Evolutionary conservation across 192 early-diverging fungal genomes (phyloP), one percentile per base, ranked within the genome.

Genomic region (Rhizophagus prolifer): DNA sequence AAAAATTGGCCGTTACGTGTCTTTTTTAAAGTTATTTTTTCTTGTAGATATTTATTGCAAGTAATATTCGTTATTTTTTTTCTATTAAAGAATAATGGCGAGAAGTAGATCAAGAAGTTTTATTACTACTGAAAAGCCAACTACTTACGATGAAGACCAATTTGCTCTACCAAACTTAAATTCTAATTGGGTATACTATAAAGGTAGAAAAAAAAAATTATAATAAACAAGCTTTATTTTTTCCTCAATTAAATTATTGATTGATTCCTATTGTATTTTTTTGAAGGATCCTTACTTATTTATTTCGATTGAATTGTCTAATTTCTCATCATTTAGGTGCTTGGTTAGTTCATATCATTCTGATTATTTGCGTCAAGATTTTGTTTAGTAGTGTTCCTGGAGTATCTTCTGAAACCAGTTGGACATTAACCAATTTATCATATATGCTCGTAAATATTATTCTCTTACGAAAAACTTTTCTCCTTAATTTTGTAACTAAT

Each of bases 371-470:
- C 26, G 81, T 96, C 60, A 92, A 95, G 80, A 80, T 94, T 25
- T 79, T 92, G 19, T 91, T 96, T 75, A 89, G 91, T 28, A 88
- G 94, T 44, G 90, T 99, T 79, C 97, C 97, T 26, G 94, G 94
- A 77, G 91, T 98, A 44, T 91, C 94, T 19, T 85, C 93, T 3
- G 97, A 99, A 84, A 86, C 93, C 28, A 92, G 95, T 78, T 99
- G 97, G 97, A 99, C 97, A 7, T 83, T 99, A 59, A 99, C 96
- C 34, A 97, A 95, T 73, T 87, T 98, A 59, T 82, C 86, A 34
- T 99, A 95, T 88, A 96, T 96, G 80, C 81, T 91, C 69, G 96
- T 95, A 87, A 58, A 86, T 83, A 36, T n/a, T 28, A 23, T 28
- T 23, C 12, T 70, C 10, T 38, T 30, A 41, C 31, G 38, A 64